Base-by-base conservation (phyloP, 2,329 filamentous ascomycete genomes). In the Epichloe gansuensis region DNA sequence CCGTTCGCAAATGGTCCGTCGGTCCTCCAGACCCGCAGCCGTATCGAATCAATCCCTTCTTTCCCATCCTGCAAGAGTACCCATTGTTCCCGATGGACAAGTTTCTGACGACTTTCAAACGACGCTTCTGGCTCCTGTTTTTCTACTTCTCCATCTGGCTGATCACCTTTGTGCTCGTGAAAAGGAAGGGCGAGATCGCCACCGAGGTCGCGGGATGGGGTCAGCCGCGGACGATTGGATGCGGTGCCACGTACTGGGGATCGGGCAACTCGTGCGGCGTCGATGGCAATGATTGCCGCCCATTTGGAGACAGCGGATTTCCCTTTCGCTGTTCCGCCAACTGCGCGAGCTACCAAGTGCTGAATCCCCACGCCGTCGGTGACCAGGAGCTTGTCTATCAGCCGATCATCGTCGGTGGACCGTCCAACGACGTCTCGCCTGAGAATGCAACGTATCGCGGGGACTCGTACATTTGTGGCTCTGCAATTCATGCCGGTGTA, bases 401-500 rank as follows among this genome's bases (percentile, higher is more conserved):
- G 25, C 71, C 81, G 1, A 64, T 87, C n/a, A 76, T 89, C 2
- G 73, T 89, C 27, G 85, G 85, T n/a, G 84, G 84, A 0, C 79
- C 80, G 0, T 66, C 72, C 5, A 67, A 68, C 47, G 68, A 74
- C 31, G 59, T 61, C 5, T 65, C 62, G 34, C 63, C 68, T 17
- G 61, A 65, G 3, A 56, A 66, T 35, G 76, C 84, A 0, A 73
- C 86, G 23, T 97, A 97, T 65, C 85, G 93, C 17, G 89, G 86
- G 9, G 89, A 95, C 67, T 94, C 88, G 13, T 94, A 87, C 68
- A 84, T 95, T 51, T 95, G 89, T 63, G 84, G 82, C 53, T 77
- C 89, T 12, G 89, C 89, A 36, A 87, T 95, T 48, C 89, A 95
- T 63, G 82, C 88, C 1, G 89, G 89, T 21, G 75, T 90, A 59